Base-by-base conservation (phyloP, 2,329 filamentous ascomycete species). In the Penicillium sp. region DNA sequence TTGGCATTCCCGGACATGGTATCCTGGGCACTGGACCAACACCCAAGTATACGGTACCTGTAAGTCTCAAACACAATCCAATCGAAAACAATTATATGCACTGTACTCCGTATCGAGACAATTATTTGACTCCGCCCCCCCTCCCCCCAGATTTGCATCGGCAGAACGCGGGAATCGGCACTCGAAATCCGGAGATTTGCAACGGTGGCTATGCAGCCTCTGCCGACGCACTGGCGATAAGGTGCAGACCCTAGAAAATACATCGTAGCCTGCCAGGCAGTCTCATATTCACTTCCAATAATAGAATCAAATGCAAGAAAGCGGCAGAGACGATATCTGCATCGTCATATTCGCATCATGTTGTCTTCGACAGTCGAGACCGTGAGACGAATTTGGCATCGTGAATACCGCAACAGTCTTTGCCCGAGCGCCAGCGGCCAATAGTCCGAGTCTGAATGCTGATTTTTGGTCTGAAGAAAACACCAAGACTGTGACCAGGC, bases 161-260 rank as follows among this genome's bases (percentile, higher is more conserved):
- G 22, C 24, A 38, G 9, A 27, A 6, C 14, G 22, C 16, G 11
- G 14, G 14, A 32, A 44, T 24, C 40, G 51, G 24, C 18, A 39
- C 9, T 44, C 14, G 22, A 13, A 40, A n/a, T 18, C 24, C 45
- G 29, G 46, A 46, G 32, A 29, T 11, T 50, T 50, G 38, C 11
- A 53, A 40, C 40, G 46, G 46, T 44, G 51, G 51, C 51, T 53
- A 53, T 53, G 51, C 51, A 53, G 40, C 40, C 34, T 48, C 43
- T 53, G 45, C 40, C 32, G 40, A 50, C 16, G 32, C 38, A 34
- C 6, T 40, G 38, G 36, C 36, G 16, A 40, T 21, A 34, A 48
- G 29, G 10, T 22, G 43, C 44, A 47, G 32, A 24, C 8, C 13
- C 7, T 18, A 21, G 22, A 32, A 18, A 18, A 41, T 53, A 41